phyloP scores from a whole-genome alignment of 1,284 basidiomycete genomes.

The Vanrija sp. region DNA sequence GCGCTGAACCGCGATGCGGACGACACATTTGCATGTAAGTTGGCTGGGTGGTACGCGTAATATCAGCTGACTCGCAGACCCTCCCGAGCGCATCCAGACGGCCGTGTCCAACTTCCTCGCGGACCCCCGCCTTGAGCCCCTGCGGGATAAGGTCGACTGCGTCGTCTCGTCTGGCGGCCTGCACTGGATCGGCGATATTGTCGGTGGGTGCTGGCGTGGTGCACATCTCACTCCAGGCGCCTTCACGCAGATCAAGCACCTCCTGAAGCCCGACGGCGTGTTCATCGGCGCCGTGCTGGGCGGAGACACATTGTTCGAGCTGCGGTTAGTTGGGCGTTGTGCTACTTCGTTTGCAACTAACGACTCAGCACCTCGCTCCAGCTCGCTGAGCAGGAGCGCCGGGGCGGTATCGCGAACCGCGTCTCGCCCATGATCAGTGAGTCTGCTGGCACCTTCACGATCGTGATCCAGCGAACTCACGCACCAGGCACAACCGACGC shows the following conservation, averaged over 20 bases:
- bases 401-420: conserved; percentile 92
- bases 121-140: conserved; percentile 51
- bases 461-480: background rate
- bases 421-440: conserved; percentile 95
- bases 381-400: conserved; percentile 87
- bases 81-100: conserved; percentile 30
- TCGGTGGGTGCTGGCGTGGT: conserved; percentile 56
- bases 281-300: conserved; percentile 94
- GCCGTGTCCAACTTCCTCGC: conserved; percentile 30
- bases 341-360: no score
- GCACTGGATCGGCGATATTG: conserved; percentile 98
- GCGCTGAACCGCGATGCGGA: conserved; percentile 60
- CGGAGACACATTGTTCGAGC: conserved; percentile 93
- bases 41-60: background rate
- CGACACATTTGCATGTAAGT: conserved; percentile 25
- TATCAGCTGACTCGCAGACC: conserved; percentile 14
- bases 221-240: conserved; percentile 56
- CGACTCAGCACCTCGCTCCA: conserved; percentile 60
- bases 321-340: no score
- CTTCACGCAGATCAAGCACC: conserved; percentile 81
- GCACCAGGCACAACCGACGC: conserved; percentile 78
- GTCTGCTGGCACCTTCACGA: conserved; percentile 18
- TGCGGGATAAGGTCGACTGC: conserved; percentile 73
- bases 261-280: conserved; percentile 85
- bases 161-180: conserved; percentile 86